These are phyloP conservation scores for Carex cristatella DNA, from an alignment of 176 grass and related monocot genomes.

Conservation along the genomic window DNA sequence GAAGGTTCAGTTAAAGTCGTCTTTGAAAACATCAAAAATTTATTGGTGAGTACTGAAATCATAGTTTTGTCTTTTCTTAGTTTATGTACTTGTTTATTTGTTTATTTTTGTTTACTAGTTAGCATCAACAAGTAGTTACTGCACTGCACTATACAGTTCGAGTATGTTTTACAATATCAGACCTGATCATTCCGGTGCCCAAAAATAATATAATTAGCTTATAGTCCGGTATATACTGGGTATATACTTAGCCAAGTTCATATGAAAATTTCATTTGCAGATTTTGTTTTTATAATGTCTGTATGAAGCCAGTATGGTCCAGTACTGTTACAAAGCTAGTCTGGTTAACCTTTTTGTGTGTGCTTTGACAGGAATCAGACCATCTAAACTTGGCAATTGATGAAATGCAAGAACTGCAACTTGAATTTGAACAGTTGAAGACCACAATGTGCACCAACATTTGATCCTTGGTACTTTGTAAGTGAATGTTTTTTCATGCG, in stretches of 20 bases:
- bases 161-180: neutral
- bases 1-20: conserved; percentile 43
- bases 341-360: neutral
- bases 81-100: conserved; percentile 24
- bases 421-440: conserved; percentile 21
- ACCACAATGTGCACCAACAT: neutral
- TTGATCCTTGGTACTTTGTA: neutral
- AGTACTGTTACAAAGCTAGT: neutral
- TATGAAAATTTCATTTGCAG: neutral
- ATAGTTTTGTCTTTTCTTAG: conserved; percentile 20
- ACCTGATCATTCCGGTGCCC: neutral
- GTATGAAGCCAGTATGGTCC: neutral
- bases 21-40: conserved; percentile 40
- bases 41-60: conserved; percentile 43
- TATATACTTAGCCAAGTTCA: neutral
- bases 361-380: neutral
- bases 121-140: neutral
- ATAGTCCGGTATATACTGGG: neutral
- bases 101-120: neutral
- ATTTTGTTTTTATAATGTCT: neutral
- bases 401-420: conserved; percentile 7
- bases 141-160: neutral
- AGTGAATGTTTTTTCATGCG: neutral
- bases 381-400: conserved; percentile 10
- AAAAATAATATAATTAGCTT: neutral